Evolutionary conservation across 2,329 filamentous ascomycete species (phyloP).

Genomic region (Hypoxylon rubiginosum): DNA sequence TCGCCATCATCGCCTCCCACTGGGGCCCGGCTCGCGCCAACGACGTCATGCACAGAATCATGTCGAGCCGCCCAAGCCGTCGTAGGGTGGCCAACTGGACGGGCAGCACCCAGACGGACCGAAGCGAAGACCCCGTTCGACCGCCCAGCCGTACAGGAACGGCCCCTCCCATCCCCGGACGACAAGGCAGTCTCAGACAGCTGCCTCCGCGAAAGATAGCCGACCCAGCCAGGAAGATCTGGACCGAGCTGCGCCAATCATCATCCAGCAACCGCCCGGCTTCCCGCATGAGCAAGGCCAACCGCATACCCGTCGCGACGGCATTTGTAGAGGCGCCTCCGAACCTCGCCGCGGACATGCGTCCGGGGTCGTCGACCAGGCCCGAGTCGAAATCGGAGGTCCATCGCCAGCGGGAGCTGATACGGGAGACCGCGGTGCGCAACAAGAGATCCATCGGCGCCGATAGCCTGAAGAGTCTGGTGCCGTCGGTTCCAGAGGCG

Average conservation of each 20-base stretch:
- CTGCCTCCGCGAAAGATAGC: slow-evolving; percentile 35
- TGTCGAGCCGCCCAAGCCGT: slow-evolving; percentile 29
- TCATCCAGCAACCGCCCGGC: slow-evolving; percentile 38
- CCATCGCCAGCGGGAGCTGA: slow-evolving; percentile 40
- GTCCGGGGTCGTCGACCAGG: slow-evolving; percentile 4
- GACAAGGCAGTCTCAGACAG: slow-evolving; percentile 31
- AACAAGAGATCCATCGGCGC: slow-evolving; percentile 50
- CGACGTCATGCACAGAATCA: slow-evolving; percentile 57
- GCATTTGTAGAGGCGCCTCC: slow-evolving; percentile 28
- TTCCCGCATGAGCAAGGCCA: slow-evolving; percentile 35
- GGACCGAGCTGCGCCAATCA: slow-evolving; percentile 49
- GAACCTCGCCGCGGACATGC: slow-evolving; percentile 1
- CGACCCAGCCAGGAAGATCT: slow-evolving; percentile 49
- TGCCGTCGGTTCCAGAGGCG: slow-evolving; percentile 45
- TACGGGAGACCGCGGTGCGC: slow-evolving; percentile 47
- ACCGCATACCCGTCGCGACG: slow-evolving; percentile 28
- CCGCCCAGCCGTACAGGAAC: slow-evolving; percentile 10
- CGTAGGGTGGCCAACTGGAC: slow-evolving; percentile 11
- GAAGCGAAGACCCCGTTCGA: slow-evolving; percentile 8
- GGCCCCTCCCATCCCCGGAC: slow-evolving; percentile 36
- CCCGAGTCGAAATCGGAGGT: slow-evolving; percentile 36
- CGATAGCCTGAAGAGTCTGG: slow-evolving; percentile 50
- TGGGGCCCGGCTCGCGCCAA: slow-evolving; percentile 63
- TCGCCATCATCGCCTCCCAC: slow-evolving; percentile 61
- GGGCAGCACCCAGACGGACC: not conserved